Evolutionary conservation across 805 yeast genomes (phyloP).

Genomic region (Candida silvicultrix): DNA sequence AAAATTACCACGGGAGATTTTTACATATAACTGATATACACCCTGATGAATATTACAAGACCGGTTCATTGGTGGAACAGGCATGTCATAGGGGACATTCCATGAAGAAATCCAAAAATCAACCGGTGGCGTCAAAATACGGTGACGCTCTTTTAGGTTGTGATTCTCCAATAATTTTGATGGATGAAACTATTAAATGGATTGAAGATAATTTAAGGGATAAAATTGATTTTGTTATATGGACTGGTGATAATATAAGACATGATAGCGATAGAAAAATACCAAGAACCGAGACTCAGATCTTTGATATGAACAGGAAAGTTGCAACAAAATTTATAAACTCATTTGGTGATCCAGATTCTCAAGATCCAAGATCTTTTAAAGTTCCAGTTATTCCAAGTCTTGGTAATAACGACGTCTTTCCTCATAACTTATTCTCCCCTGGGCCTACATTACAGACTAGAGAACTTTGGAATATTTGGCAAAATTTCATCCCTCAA

Average conservation of each 20-base stretch:
- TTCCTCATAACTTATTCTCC: slow-evolving; percentile 80
- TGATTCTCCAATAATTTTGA: slow-evolving; percentile 62
- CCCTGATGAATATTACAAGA: slow-evolving; percentile 65
- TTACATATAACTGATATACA: slow-evolving; percentile 85
- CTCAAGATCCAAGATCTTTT: slow-evolving; percentile 36
- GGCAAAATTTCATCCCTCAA: slow-evolving; percentile 71
- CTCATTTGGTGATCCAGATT: slow-evolving; percentile 35
- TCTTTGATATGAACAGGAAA: slow-evolving; percentile 59
- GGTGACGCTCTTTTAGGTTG: slow-evolving; percentile 78
- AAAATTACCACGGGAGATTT: slow-evolving; percentile 57
- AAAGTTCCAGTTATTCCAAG: slow-evolving; percentile 56
- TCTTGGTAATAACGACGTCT: slow-evolving; percentile 83
- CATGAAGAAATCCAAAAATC: slow-evolving; percentile 27
- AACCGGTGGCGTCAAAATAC: slow-evolving; percentile 45
- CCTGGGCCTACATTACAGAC: slow-evolving; percentile 89
- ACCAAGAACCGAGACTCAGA: slow-evolving; percentile 71
- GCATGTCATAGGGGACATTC: slow-evolving; percentile 51
- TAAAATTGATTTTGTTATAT: slow-evolving; percentile 76
- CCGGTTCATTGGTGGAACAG: slow-evolving; percentile 40
- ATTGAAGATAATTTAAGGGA: slow-evolving; percentile 56
- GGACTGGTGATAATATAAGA: slow-evolving; percentile 89
- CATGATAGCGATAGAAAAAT: slow-evolving; percentile 72
- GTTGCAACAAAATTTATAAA: slow-evolving; percentile 48
- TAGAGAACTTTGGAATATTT: slow-evolving; percentile 64
- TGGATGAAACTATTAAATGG: slow-evolving; percentile 64